Evolutionary conservation across 805 yeast genomes (phyloP), one percentile per base, ranked within the genome.

Genomic region (Cyberlindnera euphorbiiphila): DNA sequence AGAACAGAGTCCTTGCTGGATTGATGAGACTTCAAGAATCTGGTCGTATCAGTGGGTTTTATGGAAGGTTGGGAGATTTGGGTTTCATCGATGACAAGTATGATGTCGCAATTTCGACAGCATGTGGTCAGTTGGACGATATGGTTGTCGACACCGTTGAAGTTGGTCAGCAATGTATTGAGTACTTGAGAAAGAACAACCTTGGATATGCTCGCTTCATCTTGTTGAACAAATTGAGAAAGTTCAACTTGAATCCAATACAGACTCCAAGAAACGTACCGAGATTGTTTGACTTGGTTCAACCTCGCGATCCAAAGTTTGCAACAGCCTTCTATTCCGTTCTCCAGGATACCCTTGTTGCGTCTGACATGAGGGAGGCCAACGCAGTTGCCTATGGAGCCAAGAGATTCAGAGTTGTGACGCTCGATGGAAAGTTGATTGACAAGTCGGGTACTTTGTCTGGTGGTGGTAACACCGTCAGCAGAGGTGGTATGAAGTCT

Each of bases 401-500:
- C 13, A 77, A 69, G 49, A 68, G 98, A 51, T 85, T 76, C 71
- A 74, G 95, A 50, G 98, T 91, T 17, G 98, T 94, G 0, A 88
- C 98, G 0, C 59, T 88, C 8, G 95, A 85, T 58, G 99, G 99
- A 17, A 83, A 87, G 50, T 66, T 93, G 16, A 91, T 93, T 39
- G 97, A 89, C 52, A 78, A 81, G 12, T 84, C 95, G 2, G 99
- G 99, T 60, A 85, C 97, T 1, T 80, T 94, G 81, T 78, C 95
- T 32, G 99, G 99, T 51, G 99, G 99, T 62, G 98, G 98, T 36
- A 73, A 70, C 37, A 66, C 72, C 26, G 73, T 71, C 8, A 70
- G 74, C 13, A 72, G 72, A 34, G 98, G 98, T 6, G 81, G 83
- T 3, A 87, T 93, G 95, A 76, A 71, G 41, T 51, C 60, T 1